phyloP scores from a whole-genome alignment of 495 filamentous ascomycete species.

The Neurospora sp. region DNA sequence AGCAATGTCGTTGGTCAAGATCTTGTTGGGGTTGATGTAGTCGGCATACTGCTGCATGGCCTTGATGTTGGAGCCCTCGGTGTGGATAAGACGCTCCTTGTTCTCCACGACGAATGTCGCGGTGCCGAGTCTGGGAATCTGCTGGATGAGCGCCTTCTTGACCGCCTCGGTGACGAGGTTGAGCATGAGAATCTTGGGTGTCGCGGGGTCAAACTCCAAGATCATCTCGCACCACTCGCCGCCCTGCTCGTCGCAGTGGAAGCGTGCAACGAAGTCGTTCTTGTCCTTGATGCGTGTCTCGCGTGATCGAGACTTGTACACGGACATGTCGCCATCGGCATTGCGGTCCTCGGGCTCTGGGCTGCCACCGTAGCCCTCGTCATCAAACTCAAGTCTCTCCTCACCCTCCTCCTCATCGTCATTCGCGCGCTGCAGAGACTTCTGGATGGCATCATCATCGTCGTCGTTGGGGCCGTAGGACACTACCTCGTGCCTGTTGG shows the following conservation, averaged over 20 bases:
- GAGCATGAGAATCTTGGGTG: conserved; percentile 87
- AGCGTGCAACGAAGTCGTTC: conserved; percentile 54
- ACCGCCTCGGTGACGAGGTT: conserved; percentile 74
- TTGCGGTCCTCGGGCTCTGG: conserved; percentile 32
- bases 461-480: conserved; percentile 90
- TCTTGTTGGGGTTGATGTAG: conserved; percentile 73
- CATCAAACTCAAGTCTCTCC: conserved; percentile 36
- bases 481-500: conserved; percentile 66
- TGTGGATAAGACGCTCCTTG: conserved; percentile 52
- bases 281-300: conserved; percentile 57
- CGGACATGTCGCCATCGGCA: conserved; percentile 30
- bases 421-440: conserved; percentile 41
- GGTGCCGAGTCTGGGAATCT: conserved; percentile 60
- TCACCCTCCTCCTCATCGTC: conserved; percentile 39
- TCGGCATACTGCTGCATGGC: conserved; percentile 84
- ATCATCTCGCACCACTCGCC: conserved; percentile 71
- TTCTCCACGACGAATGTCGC: conserved; percentile 63
- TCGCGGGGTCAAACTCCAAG: conserved; percentile 70
- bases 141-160: conserved; percentile 72
- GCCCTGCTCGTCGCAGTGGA: conserved; percentile 66
- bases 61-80: conserved; percentile 76
- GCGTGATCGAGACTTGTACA: conserved; percentile 35
- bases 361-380: conserved; percentile 48
- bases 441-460: conserved; percentile 69
- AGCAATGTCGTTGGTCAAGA: conserved; percentile 87